These are phyloP conservation scores for Perkinsus chesapeaki DNA, from an alignment of 169 alveolate species.

Conservation along the genomic window DNA sequence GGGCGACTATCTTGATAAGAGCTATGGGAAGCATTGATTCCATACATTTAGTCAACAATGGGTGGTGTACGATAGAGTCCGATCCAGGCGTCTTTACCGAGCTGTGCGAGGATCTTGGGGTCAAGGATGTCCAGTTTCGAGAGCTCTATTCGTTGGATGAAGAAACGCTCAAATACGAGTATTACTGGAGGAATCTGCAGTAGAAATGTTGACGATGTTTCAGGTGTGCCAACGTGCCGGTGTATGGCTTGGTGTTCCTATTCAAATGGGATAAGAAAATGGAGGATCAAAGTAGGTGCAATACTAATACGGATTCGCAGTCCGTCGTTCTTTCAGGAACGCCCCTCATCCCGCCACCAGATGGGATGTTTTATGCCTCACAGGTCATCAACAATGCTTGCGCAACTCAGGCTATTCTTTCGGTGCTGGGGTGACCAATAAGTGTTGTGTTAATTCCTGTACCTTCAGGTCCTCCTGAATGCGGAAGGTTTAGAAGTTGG, in stretches of 20 bases:
- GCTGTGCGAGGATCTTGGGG: slow-evolving; percentile 74
- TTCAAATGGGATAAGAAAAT: slow-evolving; percentile 63
- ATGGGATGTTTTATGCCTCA: slow-evolving; percentile 66
- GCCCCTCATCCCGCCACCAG: slow-evolving; percentile 13
- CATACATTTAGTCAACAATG: slow-evolving; percentile 22
- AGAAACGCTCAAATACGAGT: slow-evolving; percentile 30
- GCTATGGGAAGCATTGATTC: background rate
- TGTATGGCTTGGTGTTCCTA: slow-evolving; percentile 70
- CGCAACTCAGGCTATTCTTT: slow-evolving; percentile 86
- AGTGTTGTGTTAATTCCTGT: slow-evolving; percentile 31
- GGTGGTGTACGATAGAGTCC: slow-evolving; percentile 85
- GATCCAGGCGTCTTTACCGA: slow-evolving; percentile 92
- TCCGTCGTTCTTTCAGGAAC: slow-evolving; percentile 18
- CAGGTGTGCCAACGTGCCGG: slow-evolving; percentile 28
- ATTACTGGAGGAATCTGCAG: background rate
- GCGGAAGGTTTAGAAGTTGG: slow-evolving; percentile 61
- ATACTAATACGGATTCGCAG: slow-evolving; percentile 32
- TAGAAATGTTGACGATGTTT: background rate
- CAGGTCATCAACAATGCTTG: slow-evolving; percentile 86
- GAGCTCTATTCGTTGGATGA: slow-evolving; percentile 73
- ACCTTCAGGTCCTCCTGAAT: slow-evolving; percentile 12
- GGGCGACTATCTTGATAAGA: background rate
- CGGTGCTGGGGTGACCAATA: too few relatives aligned
- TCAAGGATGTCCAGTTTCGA: slow-evolving; percentile 72
- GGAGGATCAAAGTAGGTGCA: slow-evolving; percentile 16